Conservation (phyloP, 139 green algal species). For the Tetradesmus obliquus region DNA sequence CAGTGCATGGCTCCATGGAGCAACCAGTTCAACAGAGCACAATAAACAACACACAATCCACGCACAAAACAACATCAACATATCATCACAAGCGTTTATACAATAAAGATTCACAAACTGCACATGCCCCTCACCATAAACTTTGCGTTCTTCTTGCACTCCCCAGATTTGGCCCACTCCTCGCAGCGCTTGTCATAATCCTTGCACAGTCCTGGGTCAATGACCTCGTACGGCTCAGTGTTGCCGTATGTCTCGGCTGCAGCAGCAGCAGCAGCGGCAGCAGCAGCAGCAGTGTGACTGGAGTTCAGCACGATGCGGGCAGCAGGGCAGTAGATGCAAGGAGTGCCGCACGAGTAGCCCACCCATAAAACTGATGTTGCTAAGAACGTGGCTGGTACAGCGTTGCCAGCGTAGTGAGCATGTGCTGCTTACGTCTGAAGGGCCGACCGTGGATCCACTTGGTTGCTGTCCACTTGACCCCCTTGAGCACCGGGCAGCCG, state of each 20-base stretch:
- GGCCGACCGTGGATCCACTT: constrained; percentile 59
- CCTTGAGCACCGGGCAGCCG: constrained; percentile 80
- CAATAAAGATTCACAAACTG: not conserved
- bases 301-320: too few relatives aligned
- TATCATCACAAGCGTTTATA: too few relatives aligned
- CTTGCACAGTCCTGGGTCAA: constrained; percentile 55
- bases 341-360: not conserved
- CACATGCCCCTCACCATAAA: constrained; percentile 57
- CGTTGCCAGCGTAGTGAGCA: not conserved
- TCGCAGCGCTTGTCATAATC: constrained; percentile 51
- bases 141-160: constrained; percentile 62
- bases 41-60: too few relatives aligned
- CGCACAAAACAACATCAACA: too few relatives aligned
- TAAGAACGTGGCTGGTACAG: not conserved
- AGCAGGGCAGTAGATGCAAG: not conserved
- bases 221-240: not conserved
- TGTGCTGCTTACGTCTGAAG: constrained; percentile 52
- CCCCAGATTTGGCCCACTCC: constrained; percentile 60
- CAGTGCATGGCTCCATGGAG: too few relatives aligned
- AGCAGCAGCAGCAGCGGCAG: not conserved
- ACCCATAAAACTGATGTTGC: not conserved
- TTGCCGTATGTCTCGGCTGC: not conserved
- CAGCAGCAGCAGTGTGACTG: not conserved
- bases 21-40: too few relatives aligned
- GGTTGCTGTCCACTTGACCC: constrained; percentile 86